Base-by-base conservation (phyloP, 1,284 basidiomycete species). In the Trametes versicolor region DNA sequence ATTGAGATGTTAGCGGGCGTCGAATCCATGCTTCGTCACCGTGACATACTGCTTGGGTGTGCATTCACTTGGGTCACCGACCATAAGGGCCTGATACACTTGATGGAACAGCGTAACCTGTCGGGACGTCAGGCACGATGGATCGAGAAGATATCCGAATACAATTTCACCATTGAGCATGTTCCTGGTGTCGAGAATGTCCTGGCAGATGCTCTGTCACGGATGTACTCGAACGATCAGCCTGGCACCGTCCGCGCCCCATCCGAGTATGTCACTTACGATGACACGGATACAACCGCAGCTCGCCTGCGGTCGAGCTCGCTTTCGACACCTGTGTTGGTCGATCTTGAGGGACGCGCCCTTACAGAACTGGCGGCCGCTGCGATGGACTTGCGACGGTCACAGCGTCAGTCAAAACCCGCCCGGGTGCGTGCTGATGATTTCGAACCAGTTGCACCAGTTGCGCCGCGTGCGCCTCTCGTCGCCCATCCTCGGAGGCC, bases 1-100 rank as follows among this genome's bases (percentile, higher is more conserved):
- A 55, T 55, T 12, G 53, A 55, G 37, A 55, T 55, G 53, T 25
- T 55, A 3, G 53, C 53, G 17, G 37, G 53, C 19, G 53, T 55
- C 21, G 53, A 55, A 43, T 10, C 53, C n/a, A 55, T 55, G 37
- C 37, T 55, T 15, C 53, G 21, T 12, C 53, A 55, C 23, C 53
- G 53, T 12, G 37, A 55, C 5, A 43, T 55, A 6, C 27, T 55
- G 6, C 36, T 43, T 5, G 53, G 53, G 6, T 55, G 53, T 21
- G 36, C 21, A n/a, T 55, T 55, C 41, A 55, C 19, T 4, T 55
- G 53, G 53, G 37, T 55, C 12, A 55, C 53, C 4, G 53, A 55
- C 37, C 36, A 55, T 21, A 39, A 45, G 15, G 53, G 48, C 9
- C 25, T 49, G 48, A 27, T 49, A 12, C 48, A 27, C 19, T 23